Evolutionary conservation across 2,329 filamentous ascomycete species (phyloP), one percentile per base, ranked within the genome.

Genomic region (Diplodia corticola): DNA sequence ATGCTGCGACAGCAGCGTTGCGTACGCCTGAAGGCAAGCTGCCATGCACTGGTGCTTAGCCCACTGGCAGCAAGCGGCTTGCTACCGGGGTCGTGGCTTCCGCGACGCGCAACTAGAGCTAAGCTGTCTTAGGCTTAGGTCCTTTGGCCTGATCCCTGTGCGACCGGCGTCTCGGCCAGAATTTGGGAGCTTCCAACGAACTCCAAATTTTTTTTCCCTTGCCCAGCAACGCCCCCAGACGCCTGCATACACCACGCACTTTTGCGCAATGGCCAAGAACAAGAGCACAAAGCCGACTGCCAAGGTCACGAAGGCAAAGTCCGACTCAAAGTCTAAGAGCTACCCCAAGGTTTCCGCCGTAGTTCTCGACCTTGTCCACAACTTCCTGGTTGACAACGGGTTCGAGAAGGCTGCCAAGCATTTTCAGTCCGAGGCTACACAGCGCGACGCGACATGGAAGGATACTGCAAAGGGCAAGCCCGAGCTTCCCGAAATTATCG

Each of bases 331-430:
- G 22, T 67, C 68, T 15, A 48, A 59, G 48, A 37, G 10, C 63
- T 54, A 69, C 46, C 67, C 71, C 20, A 64, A 70, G 65, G 70
- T 68, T 37, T 71, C 72, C 9, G 67, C 69, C 13, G 67, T 69
- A 22, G 69, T 76, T 10, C 67, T 79, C 64, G 72, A 73, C 59
- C 74, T 78, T 33, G 72, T 79, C 9, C 69, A 73, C 68, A 57
- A 68, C 37, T 80, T 79, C 69, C 71, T 79, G 59, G 67, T 70
- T 26, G 71, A 76, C 26, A 68, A 77, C 59, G 76, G 77, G 46
- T 77, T 75, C 63, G 69, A 70, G 13, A 70, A 72, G 24, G 72
- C 76, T 20, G 76, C 74, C 15, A 61, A 64, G 53, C 72, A 71
- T 30, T 70, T 78, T 26, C 71, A 73, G 40, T 65, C 60, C 2